These are phyloP conservation scores for Melampsora americana DNA, from an alignment of 1,284 basidiomycete species.

Conservation along the genomic window DNA sequence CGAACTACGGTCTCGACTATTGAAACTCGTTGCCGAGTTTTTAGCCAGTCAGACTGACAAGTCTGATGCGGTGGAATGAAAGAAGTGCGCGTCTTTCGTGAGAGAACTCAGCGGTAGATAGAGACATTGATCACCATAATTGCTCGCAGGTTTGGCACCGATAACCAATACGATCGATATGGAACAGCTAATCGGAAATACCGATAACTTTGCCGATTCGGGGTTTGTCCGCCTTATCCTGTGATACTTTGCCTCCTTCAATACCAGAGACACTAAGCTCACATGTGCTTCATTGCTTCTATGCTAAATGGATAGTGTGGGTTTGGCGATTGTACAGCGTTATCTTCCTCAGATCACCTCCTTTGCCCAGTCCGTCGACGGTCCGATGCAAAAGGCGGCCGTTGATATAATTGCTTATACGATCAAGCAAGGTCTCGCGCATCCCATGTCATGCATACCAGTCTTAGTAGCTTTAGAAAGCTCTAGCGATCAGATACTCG, in stretches of 20 bases:
- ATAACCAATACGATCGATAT: conserved; percentile 67
- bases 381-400: conserved; percentile 73
- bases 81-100: conserved; percentile 55
- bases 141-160: conserved; percentile 19
- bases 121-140: not conserved
- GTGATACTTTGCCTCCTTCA: too few species aligned
- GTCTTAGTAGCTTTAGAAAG: conserved; percentile 91
- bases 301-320: conserved; percentile 63
- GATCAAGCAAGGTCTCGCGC: conserved; percentile 88
- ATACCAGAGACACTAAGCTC: not conserved
- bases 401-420: conserved; percentile 88
- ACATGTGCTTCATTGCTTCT: too few species aligned
- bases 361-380: conserved; percentile 69
- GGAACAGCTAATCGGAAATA: conserved; percentile 88
- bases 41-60: conserved; percentile 74
- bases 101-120: conserved; percentile 47
- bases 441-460: conserved; percentile 90
- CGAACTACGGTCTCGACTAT: conserved; percentile 68
- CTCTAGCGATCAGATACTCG: conserved; percentile 63
- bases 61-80: conserved; percentile 66
- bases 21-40: conserved; percentile 88
- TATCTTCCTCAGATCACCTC: conserved; percentile 78
- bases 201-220: conserved; percentile 88
- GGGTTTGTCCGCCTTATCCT: conserved; percentile 62
- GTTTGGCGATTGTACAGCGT: conserved; percentile 86